A percentile compares a stretch with the other conserved stretches of the same genome.
phyloP scores from a whole-genome alignment of 2,329 filamentous ascomycete genomes.

The Keithomyces neogunnii region DNA sequence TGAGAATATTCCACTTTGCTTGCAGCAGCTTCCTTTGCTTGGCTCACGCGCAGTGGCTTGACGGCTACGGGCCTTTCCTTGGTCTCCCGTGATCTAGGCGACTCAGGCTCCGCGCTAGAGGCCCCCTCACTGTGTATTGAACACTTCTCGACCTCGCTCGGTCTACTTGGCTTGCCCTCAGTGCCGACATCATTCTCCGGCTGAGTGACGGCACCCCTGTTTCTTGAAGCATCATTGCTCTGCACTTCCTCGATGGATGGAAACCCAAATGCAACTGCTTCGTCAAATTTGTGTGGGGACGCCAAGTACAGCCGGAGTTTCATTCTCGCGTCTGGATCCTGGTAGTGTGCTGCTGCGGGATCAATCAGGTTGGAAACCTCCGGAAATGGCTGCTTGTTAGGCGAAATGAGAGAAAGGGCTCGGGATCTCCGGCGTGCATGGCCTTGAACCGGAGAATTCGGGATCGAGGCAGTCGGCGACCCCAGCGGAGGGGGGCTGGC shows the following conservation, averaged over 20 bases:
- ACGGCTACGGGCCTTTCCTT: slow-evolving; percentile 29
- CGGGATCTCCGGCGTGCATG: slow-evolving; percentile 44
- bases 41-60: slow-evolving; percentile 17
- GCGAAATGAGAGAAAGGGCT: slow-evolving; percentile 44
- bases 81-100: slow-evolving; percentile 46
- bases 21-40: slow-evolving; percentile 16
- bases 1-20: slow-evolving; percentile 37
- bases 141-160: slow-evolving; percentile 48
- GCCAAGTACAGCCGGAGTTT: slow-evolving; percentile 81
- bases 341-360: slow-evolving; percentile 71
- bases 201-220: slow-evolving; percentile 15
- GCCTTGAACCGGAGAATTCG: slow-evolving; percentile 14
- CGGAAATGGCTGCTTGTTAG: slow-evolving; percentile 29
- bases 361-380: slow-evolving; percentile 41
- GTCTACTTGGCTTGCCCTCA: slow-evolving; percentile 47
- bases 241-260: slow-evolving; percentile 49
- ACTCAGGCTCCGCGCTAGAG: slow-evolving; percentile 50
- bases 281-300: slow-evolving; percentile 90
- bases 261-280: slow-evolving; percentile 90
- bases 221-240: slow-evolving; percentile 19
- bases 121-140: slow-evolving; percentile 47
- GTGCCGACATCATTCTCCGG: slow-evolving; percentile 22
- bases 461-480: slow-evolving; percentile 12
- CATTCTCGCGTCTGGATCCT: slow-evolving; percentile 78
- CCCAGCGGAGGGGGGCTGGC: slow-evolving; percentile 18